Evolutionary conservation across 2,329 filamentous ascomycete species (phyloP), one percentile per base, ranked within the genome.

Genomic region (Colletotrichum tamarilloi): DNA sequence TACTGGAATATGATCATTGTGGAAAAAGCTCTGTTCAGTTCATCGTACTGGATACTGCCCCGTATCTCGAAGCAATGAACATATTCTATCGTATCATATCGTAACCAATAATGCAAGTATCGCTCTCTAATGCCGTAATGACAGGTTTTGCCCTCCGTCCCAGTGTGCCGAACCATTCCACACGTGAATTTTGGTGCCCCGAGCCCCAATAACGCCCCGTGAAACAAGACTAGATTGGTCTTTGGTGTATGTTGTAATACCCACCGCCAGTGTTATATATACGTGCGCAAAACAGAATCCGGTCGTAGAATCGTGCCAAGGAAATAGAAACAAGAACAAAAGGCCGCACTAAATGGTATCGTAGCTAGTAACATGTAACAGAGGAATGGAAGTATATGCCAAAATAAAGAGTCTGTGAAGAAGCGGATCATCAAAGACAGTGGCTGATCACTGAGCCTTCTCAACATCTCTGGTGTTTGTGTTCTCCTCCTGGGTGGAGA

Each of bases 291-390:
- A 53, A 60, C 1, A 56, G 9, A 68, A 26, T 49, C 60, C 56
- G 71, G 67, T 73, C 67, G 35, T 73, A 49, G 12, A 71, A 53
- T 73, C 67, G 35, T 73, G 30, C 6, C 26, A 30, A 16, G 9
- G 42, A 62, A 38, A 64, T 5, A 6, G 53, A 32, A 62, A 35
- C 14, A 12, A 52, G 8, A 70, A 73, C 22, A 52, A 62, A 32
- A 62, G 28, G 59, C 38, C 38, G 35, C 49, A 46, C 19, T 49
- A 59, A 53, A 68, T 59, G 67, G 67, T 71, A 71, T 73, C 67
- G 70, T 71, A 71, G 22, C 62, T 46, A 2, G 2, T 6, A 52
- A 35, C 4, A 59, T 59, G 38, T 24, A 42, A 70, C 57, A 57
- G 30, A 26, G 26, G 49, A 35, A 35, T 14, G 24, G 26, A 69